These are phyloP conservation scores for Coniochaeta prunicola DNA, from an alignment of 2,329 filamentous ascomycete genomes.

Conservation along the genomic window DNA sequence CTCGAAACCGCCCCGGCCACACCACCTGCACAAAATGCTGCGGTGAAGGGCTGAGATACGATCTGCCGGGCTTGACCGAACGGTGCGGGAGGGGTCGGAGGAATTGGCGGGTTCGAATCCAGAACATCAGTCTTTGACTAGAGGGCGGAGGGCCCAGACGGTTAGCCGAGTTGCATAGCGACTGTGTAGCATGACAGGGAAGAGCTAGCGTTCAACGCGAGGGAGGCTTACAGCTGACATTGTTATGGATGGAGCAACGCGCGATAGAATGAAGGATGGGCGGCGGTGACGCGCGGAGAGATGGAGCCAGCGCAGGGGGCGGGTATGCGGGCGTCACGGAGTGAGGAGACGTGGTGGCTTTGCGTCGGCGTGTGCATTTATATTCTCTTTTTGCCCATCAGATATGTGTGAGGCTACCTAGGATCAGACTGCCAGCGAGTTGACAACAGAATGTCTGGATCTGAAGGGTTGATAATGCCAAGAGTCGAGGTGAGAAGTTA, in stretches of 20 bases:
- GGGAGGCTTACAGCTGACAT: conserved; percentile 26
- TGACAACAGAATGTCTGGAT: background rate
- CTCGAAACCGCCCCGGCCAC: conserved; percentile 94
- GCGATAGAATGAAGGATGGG: background rate
- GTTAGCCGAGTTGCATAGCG: background rate
- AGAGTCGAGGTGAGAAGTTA: background rate
- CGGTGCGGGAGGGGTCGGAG: conserved; percentile 15
- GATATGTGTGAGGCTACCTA: background rate
- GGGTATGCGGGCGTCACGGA: background rate
- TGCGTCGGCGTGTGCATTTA: conserved; percentile 1
- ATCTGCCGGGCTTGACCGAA: conserved; percentile 34
- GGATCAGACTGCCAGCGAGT: background rate
- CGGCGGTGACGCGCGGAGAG: background rate
- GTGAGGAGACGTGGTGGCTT: background rate
- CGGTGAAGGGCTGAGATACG: conserved; percentile 75
- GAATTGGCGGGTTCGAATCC: conserved; percentile 3
- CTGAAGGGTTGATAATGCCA: background rate
- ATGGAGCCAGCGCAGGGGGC: background rate
- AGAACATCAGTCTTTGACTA: conserved; percentile 5
- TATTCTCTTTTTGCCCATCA: background rate
- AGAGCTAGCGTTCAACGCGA: background rate
- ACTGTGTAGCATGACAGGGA: background rate
- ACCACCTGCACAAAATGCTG: conserved; percentile 90
- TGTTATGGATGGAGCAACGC: conserved; percentile 9
- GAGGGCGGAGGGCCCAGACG: background rate